These are phyloP conservation scores for Dacryopinax primogenitus DNA, from an alignment of 768 basidiomycete genomes.

Conservation along the genomic window DNA sequence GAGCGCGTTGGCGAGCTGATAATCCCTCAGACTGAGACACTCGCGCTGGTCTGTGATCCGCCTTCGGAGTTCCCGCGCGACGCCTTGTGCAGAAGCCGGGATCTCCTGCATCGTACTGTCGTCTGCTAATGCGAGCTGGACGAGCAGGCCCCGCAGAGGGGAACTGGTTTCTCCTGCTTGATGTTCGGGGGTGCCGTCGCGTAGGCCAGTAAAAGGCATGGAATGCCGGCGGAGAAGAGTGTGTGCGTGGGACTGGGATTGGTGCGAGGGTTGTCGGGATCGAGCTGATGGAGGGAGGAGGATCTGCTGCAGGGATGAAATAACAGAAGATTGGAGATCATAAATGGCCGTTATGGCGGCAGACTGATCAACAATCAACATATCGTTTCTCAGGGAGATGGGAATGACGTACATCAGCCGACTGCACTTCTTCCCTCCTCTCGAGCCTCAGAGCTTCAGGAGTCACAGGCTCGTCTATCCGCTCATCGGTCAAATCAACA, in stretches of 20 bases:
- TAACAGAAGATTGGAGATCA: not conserved
- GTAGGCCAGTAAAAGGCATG: slow-evolving; percentile 33
- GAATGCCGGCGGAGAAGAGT: slow-evolving; percentile 50
- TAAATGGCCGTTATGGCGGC: not conserved
- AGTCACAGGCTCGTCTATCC: not conserved
- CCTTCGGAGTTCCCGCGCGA: slow-evolving; percentile 46
- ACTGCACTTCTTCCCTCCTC: not conserved
- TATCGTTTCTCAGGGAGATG: not conserved
- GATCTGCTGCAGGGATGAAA: not conserved
- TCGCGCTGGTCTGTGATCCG: slow-evolving; percentile 40
- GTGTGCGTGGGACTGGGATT: slow-evolving; percentile 41
- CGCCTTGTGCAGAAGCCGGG: slow-evolving; percentile 26
- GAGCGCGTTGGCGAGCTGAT: slow-evolving; percentile 51
- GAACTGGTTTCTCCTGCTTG: slow-evolving; percentile 14
- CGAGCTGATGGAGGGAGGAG: not conserved
- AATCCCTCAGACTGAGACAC: slow-evolving; percentile 39
- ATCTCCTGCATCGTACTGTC: slow-evolving; percentile 38
- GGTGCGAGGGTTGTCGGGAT: slow-evolving; percentile 19
- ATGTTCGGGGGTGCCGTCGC: slow-evolving; percentile 23
- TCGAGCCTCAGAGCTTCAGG: not conserved
- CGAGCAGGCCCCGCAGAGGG: slow-evolving; percentile 47
- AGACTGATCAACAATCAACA: not conserved
- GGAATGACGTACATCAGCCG: not conserved
- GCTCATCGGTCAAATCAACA: too few relatives aligned
- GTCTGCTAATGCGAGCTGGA: slow-evolving; percentile 45